Percentiles rank a stretch among this genome's conserved stretches.
Evolutionary conservation across 768 basidiomycete genomes (phyloP).

Genomic region (Sarcomyxa edulis): DNA sequence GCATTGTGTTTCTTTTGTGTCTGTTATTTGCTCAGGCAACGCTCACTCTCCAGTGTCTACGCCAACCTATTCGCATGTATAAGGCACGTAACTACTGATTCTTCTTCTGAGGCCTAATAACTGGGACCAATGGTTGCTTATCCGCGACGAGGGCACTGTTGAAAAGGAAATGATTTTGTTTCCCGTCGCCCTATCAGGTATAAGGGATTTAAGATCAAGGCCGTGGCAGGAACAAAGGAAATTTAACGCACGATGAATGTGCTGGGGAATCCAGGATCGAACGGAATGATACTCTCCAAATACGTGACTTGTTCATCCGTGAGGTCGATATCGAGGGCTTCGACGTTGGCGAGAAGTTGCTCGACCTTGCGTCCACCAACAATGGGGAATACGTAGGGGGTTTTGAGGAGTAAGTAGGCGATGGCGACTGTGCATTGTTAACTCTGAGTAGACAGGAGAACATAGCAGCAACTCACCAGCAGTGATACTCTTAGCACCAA

Average conservation of each 20-base stretch:
- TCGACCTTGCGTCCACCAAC: slow-evolving; percentile 46
- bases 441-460: neutral
- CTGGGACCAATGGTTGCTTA: too few species aligned
- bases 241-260: slow-evolving; percentile 20
- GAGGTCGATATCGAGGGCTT: slow-evolving; percentile 39
- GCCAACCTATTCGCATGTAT: too few species aligned
- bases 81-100: too few species aligned
- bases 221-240: too few species aligned
- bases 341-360: slow-evolving; percentile 42
- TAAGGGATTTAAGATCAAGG: too few species aligned
- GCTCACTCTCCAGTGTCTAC: too few species aligned
- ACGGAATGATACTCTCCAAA: slow-evolving; percentile 34
- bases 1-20: too few species aligned
- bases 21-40: too few species aligned
- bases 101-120: too few species aligned
- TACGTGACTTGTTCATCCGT: slow-evolving; percentile 35
- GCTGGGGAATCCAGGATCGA: slow-evolving; percentile 39
- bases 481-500: slow-evolving; percentile 42
- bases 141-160: too few species aligned
- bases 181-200: too few species aligned
- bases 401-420: slow-evolving; percentile 50
- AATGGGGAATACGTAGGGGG: slow-evolving; percentile 46
- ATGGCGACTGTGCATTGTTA: slow-evolving; percentile 44
- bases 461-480: slow-evolving; percentile 27
- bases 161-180: too few species aligned